Base-by-base conservation (phyloP, 805 yeast genomes). In the Yamadazyma insecticola region DNA sequence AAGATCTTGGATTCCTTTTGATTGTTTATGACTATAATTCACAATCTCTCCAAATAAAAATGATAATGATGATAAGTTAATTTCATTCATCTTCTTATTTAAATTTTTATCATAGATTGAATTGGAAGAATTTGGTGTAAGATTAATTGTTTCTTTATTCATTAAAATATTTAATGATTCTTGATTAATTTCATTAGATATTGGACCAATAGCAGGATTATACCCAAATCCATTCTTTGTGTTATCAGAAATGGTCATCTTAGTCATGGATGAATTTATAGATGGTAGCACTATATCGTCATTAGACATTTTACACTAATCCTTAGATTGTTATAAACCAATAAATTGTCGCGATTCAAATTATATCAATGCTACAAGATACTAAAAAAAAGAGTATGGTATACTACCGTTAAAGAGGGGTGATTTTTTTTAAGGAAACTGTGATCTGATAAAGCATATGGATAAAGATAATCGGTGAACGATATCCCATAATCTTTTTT, bases 11-110 rank as follows among this genome's bases (percentile, higher is more conserved):
- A 86, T 68, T 11, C 87, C 86, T 35, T 70, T 74, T 5, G 85
- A 74, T 30, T 73, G 67, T 28, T 64, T 60, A 36, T 79, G 81
- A 19, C 76, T 62, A 68, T 81, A 75, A 38, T 76, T 76, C 8
- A 86, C 78, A 24, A 81, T 71, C 42, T 82, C 89, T 50, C 78
- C 63, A 44, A 82, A 84, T 13, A 86, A 57, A 43, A 77, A 81
- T 17, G 87, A 74, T 29, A 87, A 58, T 2, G 88, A 66, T 10
- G 85, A 69, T 12, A 81, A 51, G 39, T 78, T 78, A 21, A 85
- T 79, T 35, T 83, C 90, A 18, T 74, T 73, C 12, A 75, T 66
- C 35, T 80, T 72, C 43, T 89, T 72, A 37, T 74, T 76, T 42
- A 63, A 42, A 39, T 79, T 82, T 43, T 76, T 72, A 48, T 86